Base-by-base conservation (phyloP, 2,329 filamentous ascomycete species). In the Incumbomyces lentus region DNA sequence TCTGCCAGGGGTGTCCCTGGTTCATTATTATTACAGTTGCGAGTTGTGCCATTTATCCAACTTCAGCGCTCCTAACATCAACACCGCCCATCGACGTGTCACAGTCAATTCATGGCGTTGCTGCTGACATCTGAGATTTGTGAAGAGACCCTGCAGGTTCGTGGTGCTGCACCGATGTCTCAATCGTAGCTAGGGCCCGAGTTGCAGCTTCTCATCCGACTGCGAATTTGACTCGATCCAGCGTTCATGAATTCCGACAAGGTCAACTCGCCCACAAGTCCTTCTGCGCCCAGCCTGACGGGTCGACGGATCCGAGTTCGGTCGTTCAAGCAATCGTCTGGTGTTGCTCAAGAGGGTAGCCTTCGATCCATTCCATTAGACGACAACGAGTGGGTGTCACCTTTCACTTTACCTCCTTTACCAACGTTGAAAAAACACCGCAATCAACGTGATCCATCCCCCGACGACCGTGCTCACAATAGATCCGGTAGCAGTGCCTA, bases 401-500 rank as follows among this genome's bases (percentile, higher is more conserved):
- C 53, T 14, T 57, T 55, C 40, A 53, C 52, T 6, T 52, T 57
- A 30, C 55, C 55, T 52, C 55, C 55, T 36, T 49, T 57, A 41
- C 55, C 55, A 30, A 47, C 30, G 32, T 46, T 55, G 10, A 51
- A 42, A 13, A 52, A 54, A 26, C 46, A 47, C 32, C 53, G 53
- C 29, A 40, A 44, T 46, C 53, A 49, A 17, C 37, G 33, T 16
- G 44, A 49, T 12, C 41, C 39, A 40, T 55, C 55, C 4, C 55
- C 53, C n/a, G 52, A 57, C 22, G 41, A 45, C 38, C 44, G 29
- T 16, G 31, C 44, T 29, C 64, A 67, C 52, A 63, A 59, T 39
- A 61, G 62, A 54, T 66, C 67, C 37, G 70, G 72, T 52, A 72
- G 69, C 49, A 71, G 68, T 52, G 62, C 71, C 39, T 78, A 76